These are phyloP conservation scores for Ziziphus jujuba DNA, from an alignment of 306 rosid genomes.

Conservation along the genomic window DNA sequence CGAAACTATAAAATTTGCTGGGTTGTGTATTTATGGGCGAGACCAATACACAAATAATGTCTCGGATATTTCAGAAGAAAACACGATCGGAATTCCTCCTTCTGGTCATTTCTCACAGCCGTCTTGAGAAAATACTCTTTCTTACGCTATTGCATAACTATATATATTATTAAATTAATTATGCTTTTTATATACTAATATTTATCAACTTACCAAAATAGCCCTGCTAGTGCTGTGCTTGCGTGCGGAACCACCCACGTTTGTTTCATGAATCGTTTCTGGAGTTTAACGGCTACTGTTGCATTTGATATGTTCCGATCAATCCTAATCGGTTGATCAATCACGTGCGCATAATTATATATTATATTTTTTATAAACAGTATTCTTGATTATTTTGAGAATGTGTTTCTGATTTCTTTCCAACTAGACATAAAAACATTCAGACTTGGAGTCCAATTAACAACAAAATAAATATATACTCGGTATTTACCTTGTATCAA, in stretches of 20 bases:
- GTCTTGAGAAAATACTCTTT: conserved; percentile 12
- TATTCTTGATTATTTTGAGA: too few species aligned
- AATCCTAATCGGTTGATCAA: neutral
- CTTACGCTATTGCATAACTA: conserved; percentile 8
- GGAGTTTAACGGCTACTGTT: neutral
- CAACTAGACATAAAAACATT: too few species aligned
- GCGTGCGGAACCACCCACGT: neutral
- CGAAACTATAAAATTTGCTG: neutral
- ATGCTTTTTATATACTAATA: neutral
- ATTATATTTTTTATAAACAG: too few species aligned
- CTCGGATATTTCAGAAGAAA: neutral
- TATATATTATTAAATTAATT: neutral
- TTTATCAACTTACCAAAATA: neutral
- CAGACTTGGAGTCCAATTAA: too few species aligned
- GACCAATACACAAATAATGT: neutral
- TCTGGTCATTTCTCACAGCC: conserved; percentile 26
- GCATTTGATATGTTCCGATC: neutral
- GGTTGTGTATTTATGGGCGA: too few species aligned
- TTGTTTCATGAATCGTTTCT: neutral
- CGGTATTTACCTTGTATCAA: too few species aligned
- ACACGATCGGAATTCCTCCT: conserved; percentile 11
- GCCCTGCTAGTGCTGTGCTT: neutral
- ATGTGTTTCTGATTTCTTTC: too few species aligned
- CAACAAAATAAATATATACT: too few species aligned
- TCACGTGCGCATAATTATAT: neutral